Evolutionary conservation across 495 filamentous ascomycete genomes (phyloP), one percentile per base, ranked within the genome.

Genomic region (Aspergillus incahuasiensis): DNA sequence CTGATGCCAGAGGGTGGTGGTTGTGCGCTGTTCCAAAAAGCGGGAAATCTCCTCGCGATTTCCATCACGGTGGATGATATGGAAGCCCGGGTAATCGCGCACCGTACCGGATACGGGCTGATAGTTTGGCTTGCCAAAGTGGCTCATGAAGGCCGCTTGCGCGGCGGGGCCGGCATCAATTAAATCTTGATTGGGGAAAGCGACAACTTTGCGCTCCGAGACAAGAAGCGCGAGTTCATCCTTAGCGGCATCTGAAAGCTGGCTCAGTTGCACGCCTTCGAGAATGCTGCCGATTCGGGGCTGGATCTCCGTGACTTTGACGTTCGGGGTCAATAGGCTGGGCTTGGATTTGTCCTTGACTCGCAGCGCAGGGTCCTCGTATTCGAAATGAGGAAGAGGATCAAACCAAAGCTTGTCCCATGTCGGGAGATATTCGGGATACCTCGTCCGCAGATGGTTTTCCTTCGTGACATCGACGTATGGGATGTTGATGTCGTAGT

Each of bases 191-290:
- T 83, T 76, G 35, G 86, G 83, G 73, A 92, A 91, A 45, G 89
- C 82, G 20, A 92, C 83, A n/a, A 91, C 87, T 34, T 88, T 88
- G 55, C 88, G 80, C 66, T 82, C 84, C 20, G 89, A 78, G 54
- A 91, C 82, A 16, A 92, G 75, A 6, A 88, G 77, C 5, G 89
- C 89, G 13, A 92, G 82, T 55, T 92, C 89, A 61, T 91, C 86
- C 66, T 89, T 91, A 56, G 86, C 86, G 1, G 77, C 75, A 57
- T 87, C 81, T 9, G 78, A 84, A 28, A 92, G 78, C 50, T 79
- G 70, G 55, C 79, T 82, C 22, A 92, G 81, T 63, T 89, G 81
- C n/a, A 92, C 74, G 8, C 88, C 87, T 56, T 83, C 76, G 56
- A 92, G 71, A 59, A 91, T 81, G 24, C 83, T 88, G 59, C 89